Evolutionary conservation across 1,284 basidiomycete genomes (phyloP).

Genomic region (Rhodotorula sp.): DNA sequence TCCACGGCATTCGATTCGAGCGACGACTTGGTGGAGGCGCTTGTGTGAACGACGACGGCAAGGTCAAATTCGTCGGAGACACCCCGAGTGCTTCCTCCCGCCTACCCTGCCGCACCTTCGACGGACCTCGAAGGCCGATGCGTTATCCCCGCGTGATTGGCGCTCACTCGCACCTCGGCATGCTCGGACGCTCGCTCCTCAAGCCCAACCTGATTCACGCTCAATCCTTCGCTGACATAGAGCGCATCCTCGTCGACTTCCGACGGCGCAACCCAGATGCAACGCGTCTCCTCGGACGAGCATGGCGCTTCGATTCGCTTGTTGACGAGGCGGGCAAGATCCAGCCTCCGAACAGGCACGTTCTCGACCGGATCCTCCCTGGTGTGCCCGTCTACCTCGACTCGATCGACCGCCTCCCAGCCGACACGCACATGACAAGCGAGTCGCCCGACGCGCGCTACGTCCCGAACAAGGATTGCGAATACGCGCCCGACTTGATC

Average conservation of each 20-base stretch:
- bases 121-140: no score
- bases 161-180: conserved; percentile 43
- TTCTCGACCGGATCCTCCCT: neutral
- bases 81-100: no score
- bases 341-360: no score
- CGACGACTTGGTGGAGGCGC: no score
- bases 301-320: no score
- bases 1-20: no score
- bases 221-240: conserved; percentile 27
- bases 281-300: no score
- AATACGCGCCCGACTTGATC: conserved; percentile 14
- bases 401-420: conserved; percentile 16
- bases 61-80: no score
- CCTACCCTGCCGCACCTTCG: no score
- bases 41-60: no score
- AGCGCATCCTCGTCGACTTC: conserved; percentile 40
- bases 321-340: no score
- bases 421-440: neutral
- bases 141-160: conserved; percentile 44
- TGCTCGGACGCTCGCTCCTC: conserved; percentile 39
- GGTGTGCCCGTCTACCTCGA: conserved; percentile 45
- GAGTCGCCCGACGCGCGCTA: neutral
- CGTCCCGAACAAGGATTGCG: neutral
- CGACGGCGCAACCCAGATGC: conserved; percentile 5
- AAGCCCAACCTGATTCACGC: conserved; percentile 29